A percentile compares a stretch with the other conserved stretches of the same genome.
These are phyloP conservation scores for Fragosphaeria purpurea DNA, from an alignment of 2,329 filamentous ascomycete species.

Conservation along the genomic window DNA sequence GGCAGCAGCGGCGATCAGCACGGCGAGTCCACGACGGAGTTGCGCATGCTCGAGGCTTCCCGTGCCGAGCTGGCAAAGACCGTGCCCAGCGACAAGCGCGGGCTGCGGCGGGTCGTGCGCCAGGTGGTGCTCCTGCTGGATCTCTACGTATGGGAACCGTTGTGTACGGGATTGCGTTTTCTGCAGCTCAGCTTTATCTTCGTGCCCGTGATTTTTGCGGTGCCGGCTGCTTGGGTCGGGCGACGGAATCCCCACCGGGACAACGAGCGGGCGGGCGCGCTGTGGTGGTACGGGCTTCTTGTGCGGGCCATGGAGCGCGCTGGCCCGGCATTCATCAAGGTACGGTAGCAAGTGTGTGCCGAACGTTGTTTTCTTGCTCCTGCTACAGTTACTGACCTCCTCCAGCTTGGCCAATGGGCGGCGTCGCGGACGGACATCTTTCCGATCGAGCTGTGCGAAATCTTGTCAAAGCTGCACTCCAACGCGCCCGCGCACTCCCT, in stretches of 20 bases:
- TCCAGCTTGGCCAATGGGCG: constrained; percentile 89
- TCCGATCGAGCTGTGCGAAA: constrained; percentile 77
- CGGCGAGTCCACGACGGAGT: constrained; percentile 52
- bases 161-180: constrained; percentile 81
- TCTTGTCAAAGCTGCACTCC: constrained; percentile 93
- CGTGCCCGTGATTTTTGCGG: constrained; percentile 71
- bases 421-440: constrained; percentile 95
- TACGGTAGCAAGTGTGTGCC: constrained; percentile 21
- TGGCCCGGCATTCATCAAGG: constrained; percentile 95
- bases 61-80: constrained; percentile 64
- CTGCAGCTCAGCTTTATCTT: constrained; percentile 81
- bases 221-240: constrained; percentile 77
- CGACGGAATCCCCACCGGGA: constrained; percentile 50
- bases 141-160: constrained; percentile 66
- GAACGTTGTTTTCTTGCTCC: no score
- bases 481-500: constrained; percentile 89
- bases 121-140: constrained; percentile 59
- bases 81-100: constrained; percentile 51
- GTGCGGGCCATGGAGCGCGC: constrained; percentile 85
- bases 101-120: constrained; percentile 48
- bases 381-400: not conserved
- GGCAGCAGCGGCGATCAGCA: constrained; percentile 36
- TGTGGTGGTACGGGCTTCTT: constrained; percentile 92
- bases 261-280: constrained; percentile 67
- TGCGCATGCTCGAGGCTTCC: constrained; percentile 78